Evolutionary conservation across 257 asterid genomes (phyloP).

Genomic region (Forsythia viridissima): DNA sequence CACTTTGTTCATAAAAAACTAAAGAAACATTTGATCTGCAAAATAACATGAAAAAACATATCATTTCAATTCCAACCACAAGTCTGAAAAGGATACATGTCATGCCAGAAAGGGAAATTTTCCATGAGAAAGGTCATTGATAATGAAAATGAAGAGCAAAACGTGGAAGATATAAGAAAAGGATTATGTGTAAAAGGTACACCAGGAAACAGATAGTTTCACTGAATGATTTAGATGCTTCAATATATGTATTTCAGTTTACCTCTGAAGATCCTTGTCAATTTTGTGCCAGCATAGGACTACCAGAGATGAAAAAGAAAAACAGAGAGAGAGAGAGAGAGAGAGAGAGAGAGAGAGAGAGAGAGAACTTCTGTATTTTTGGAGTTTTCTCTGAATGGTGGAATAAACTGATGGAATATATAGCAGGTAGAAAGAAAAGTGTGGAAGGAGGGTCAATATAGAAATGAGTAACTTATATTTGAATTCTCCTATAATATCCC

Average conservation of each 20-base stretch:
- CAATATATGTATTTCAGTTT: slow-evolving; percentile 3
- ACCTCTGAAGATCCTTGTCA: slow-evolving; percentile 11
- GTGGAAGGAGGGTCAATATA: slow-evolving; percentile 24
- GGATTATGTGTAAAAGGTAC: neutral
- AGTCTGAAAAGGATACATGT: neutral
- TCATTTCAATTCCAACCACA: neutral
- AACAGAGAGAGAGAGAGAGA: slow-evolving; percentile 3
- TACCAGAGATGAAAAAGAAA: neutral
- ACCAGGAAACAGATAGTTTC: neutral
- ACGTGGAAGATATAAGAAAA: neutral
- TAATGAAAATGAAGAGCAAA: neutral
- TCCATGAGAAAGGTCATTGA: neutral
- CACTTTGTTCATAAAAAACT: slow-evolving; percentile 14
- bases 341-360: slow-evolving; percentile 25
- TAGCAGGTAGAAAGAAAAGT: slow-evolving; percentile 26
- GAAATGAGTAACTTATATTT: slow-evolving; percentile 35
- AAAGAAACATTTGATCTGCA: neutral
- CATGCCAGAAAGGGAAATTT: neutral
- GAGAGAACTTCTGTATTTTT: neutral
- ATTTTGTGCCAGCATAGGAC: neutral
- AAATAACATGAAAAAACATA: neutral
- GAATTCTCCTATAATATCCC: slow-evolving; percentile 20
- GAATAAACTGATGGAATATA: slow-evolving; percentile 19
- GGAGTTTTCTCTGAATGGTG: slow-evolving; percentile 21
- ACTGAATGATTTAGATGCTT: neutral